Conservation (phyloP, 495 filamentous ascomycete species). For the Neurospora sp. region DNA sequence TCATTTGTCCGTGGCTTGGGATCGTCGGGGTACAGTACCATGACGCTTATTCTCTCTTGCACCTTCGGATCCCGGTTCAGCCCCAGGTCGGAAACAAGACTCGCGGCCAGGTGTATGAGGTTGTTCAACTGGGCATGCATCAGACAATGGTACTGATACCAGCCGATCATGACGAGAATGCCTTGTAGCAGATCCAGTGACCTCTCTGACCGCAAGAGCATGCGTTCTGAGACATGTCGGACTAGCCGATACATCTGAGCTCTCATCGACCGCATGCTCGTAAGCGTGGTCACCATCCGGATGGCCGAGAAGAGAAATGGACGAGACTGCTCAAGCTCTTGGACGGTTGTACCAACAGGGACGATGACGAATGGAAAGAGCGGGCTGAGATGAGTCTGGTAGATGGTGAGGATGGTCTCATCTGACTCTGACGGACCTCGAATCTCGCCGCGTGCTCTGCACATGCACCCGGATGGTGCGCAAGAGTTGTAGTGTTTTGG, state of each 20-base stretch:
- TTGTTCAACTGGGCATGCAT: constrained; percentile 35
- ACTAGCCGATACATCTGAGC: constrained; percentile 28
- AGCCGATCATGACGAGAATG: constrained; percentile 36
- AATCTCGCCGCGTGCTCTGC: constrained; percentile 11
- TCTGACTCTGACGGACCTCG: constrained; percentile 17
- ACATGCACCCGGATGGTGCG: constrained; percentile 17
- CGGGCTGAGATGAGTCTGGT: constrained; percentile 22
- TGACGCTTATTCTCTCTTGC: constrained; percentile 13
- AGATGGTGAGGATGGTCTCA: constrained; percentile 26
- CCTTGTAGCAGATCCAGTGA: constrained; percentile 41
- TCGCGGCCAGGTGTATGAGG: constrained; percentile 34
- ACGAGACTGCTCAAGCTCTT: constrained; percentile 10
- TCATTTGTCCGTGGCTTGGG: constrained; percentile 15
- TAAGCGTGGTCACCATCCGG: constrained; percentile 29
- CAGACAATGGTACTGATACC: constrained; percentile 32
- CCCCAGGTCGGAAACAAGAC: constrained; percentile 35
- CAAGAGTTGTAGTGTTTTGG: constrained; percentile 12
- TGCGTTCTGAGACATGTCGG: constrained; percentile 27
- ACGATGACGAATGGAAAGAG: constrained; percentile 30
- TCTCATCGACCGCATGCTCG: constrained; percentile 28
- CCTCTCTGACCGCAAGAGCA: constrained; percentile 36
- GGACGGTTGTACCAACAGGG: constrained; percentile 13
- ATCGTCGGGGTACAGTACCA: constrained; percentile 8
- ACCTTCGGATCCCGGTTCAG: constrained; percentile 26
- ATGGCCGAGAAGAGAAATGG: constrained; percentile 29